A percentile compares a stretch with the other conserved stretches of the same genome.
These are phyloP conservation scores for Chloris gayana DNA, from an alignment of 176 grass and related monocot species.

Conservation along the genomic window DNA sequence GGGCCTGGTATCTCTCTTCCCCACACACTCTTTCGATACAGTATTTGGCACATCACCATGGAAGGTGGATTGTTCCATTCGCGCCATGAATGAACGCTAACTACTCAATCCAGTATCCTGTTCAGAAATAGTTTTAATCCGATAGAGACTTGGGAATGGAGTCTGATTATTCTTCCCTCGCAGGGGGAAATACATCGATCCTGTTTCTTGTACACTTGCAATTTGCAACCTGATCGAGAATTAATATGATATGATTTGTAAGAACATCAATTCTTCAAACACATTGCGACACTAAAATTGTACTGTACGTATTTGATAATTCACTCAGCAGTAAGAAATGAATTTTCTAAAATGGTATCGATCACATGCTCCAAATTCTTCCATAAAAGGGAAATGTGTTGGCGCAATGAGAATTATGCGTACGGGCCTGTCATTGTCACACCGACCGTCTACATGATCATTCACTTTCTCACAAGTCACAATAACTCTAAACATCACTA, in stretches of 20 bases:
- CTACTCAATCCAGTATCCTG: background rate
- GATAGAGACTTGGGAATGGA: background rate
- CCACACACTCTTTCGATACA: background rate
- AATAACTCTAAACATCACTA: background rate
- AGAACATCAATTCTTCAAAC: background rate
- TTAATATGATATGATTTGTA: no score
- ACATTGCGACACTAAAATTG: background rate
- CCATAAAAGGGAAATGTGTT: background rate
- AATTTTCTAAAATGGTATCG: background rate
- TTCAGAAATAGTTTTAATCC: slow-evolving; percentile 6
- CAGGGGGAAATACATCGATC: background rate
- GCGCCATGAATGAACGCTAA: slow-evolving; percentile 38
- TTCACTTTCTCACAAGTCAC: slow-evolving; percentile 4
- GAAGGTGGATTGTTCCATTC: slow-evolving; percentile 45
- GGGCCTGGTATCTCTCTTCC: background rate
- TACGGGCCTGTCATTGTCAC: slow-evolving; percentile 17
- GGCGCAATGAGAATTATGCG: background rate
- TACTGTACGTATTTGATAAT: no score
- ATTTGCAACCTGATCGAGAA: background rate
- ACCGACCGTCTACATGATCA: background rate
- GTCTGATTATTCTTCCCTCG: background rate
- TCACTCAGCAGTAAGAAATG: background rate
- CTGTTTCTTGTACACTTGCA: no score
- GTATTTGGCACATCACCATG: background rate
- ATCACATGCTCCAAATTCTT: background rate